Base-by-base conservation (phyloP, 2,329 filamentous ascomycete genomes). In the Diaporthe sp. region DNA sequence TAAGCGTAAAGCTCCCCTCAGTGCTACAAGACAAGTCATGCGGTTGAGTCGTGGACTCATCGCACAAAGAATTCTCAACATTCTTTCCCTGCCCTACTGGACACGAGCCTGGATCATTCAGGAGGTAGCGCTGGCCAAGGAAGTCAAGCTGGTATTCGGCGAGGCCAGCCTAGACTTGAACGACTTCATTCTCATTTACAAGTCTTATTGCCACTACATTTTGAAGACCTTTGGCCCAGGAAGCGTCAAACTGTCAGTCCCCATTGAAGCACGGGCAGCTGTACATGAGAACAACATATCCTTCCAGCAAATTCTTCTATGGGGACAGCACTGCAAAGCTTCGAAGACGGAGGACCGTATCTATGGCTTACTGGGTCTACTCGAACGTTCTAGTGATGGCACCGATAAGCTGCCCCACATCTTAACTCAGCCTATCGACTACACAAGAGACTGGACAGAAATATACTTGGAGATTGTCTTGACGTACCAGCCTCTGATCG, bases 1-100 rank as follows among this genome's bases (percentile, higher is more conserved):
- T n/a, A n/a, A n/a, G n/a, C n/a, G n/a, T n/a, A n/a, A n/a, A n/a
- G n/a, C n/a, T n/a, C n/a, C n/a, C n/a, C n/a, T n/a, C n/a, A n/a
- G n/a, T n/a, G n/a, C n/a, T n/a, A 53, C 10, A 1, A 25, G 5
- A 0, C 10, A 53, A 25, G 49, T 25, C 12, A 1, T 0, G 10
- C 49, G 13, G 49, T 25, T 25, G 1, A 53, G 49, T 8, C 2
- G 0, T 2, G 49, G 49, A 53, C 0, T 8, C 4, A 13, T 13
- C 9, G 12, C 2, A 13, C n/a, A 25, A 53, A 1, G 1, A 25
- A 13, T n/a, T 8, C 8, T 34, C 19, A 60, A 60, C 5, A n/a
- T n/a, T 7, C 31, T 60, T 39, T 60, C 4, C 19, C 3, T 39
- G 31, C 57, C 57, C 39, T 60, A 60, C 57, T 60, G 57, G 57